Evolutionary conservation across 2,329 filamentous ascomycete species (phyloP).

Genomic region (Colletotrichum spinosum): DNA sequence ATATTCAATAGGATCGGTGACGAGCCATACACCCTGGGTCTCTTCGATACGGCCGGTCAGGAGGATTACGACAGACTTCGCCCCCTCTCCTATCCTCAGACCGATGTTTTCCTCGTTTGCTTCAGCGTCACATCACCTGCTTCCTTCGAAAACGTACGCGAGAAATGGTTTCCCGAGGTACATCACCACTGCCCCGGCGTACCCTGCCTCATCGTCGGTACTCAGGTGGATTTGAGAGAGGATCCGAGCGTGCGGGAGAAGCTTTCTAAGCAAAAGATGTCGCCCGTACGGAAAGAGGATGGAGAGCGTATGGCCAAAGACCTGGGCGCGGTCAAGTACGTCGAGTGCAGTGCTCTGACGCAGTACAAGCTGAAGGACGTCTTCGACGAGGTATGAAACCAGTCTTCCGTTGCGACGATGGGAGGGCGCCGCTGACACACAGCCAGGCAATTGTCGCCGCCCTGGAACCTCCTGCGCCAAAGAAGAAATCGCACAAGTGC

Average conservation of each 20-base stretch:
- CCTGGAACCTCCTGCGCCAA: slow-evolving; percentile 85
- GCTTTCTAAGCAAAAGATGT: slow-evolving; percentile 95
- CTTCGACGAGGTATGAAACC: slow-evolving; percentile 87
- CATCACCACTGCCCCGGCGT: slow-evolving; percentile 99
- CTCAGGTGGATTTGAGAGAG: slow-evolving; percentile 95
- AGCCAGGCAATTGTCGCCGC: slow-evolving; percentile 92
- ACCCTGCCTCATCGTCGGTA: slow-evolving; percentile 96
- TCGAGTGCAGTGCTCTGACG: slow-evolving; percentile 97
- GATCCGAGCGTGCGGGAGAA: slow-evolving; percentile 90
- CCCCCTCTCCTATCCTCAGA: slow-evolving; percentile 97
- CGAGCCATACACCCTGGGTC: slow-evolving; percentile 95
- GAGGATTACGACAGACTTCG: slow-evolving; percentile 99
- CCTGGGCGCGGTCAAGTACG: slow-evolving; percentile 97
- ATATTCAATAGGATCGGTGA: slow-evolving; percentile 85
- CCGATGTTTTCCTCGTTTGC: slow-evolving; percentile 98
- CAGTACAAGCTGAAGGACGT: slow-evolving; percentile 99
- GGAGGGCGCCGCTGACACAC: slow-evolving; percentile 32
- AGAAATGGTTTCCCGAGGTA: slow-evolving; percentile 99
- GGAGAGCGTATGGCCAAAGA: slow-evolving; percentile 98
- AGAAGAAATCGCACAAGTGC: slow-evolving; percentile 81
- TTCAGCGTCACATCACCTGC: slow-evolving; percentile 98
- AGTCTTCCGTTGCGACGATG: slow-evolving; percentile 1
- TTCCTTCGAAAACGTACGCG: slow-evolving; percentile 98
- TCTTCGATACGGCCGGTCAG: slow-evolving; percentile 99
- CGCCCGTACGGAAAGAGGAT: slow-evolving; percentile 89